Percentiles rank a stretch among this genome's conserved stretches.
phyloP scores from a whole-genome alignment of 441 rosid species.

The Metrosideros polymorpha region DNA sequence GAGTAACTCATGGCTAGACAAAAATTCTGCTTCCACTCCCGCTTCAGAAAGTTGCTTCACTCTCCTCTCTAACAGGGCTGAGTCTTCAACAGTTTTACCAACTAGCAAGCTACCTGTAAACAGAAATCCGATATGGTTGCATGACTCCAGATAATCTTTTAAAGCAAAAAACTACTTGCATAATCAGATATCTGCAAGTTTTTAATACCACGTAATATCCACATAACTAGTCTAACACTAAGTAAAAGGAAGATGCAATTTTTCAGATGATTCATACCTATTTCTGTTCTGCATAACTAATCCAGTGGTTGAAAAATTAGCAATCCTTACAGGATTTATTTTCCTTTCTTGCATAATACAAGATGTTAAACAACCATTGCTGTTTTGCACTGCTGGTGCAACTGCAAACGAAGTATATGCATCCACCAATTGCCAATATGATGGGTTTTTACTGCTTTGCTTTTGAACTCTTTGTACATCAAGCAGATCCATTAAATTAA shows the following conservation, averaged over 20 bases:
- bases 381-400: background rate
- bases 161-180: background rate
- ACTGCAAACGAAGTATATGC: background rate
- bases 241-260: background rate
- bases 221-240: background rate
- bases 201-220: background rate
- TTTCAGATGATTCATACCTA: background rate
- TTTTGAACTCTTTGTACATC: background rate
- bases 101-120: slow-evolving; percentile 65
- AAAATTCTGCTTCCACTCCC: slow-evolving; percentile 54
- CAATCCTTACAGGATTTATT: background rate
- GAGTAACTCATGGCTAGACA: slow-evolving; percentile 47
- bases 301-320: background rate
- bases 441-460: background rate
- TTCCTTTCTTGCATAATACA: background rate
- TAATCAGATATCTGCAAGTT: background rate
- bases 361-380: background rate
- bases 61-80: slow-evolving; percentile 36
- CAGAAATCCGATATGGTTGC: background rate
- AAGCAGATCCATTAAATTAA: background rate
- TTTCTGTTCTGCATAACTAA: background rate
- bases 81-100: slow-evolving; percentile 50
- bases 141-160: background rate
- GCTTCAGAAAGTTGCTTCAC: slow-evolving; percentile 64
- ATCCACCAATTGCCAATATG: background rate